Evolutionary conservation across 2,329 filamentous ascomycete genomes (phyloP), one percentile per base, ranked within the genome.

Genomic region (Colletotrichum euphorbiae): DNA sequence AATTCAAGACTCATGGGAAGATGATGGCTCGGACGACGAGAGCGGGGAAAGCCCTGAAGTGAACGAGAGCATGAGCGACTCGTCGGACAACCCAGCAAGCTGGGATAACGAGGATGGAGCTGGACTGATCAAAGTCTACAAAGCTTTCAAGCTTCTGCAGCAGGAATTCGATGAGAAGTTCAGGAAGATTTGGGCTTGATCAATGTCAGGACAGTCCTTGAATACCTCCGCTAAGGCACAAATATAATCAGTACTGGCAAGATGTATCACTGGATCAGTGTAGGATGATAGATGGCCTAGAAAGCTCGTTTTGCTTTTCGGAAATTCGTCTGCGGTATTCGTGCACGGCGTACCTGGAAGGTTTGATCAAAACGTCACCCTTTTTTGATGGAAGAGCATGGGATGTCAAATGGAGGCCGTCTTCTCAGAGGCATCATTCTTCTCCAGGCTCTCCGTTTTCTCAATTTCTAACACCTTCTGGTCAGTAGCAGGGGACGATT

Each of bases 131-230:
- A 84, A 85, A 70, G 88, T 92, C 24, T 78, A 90, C 13, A 83
- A 81, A 72, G 87, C 88, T 1, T 91, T 91, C 73, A 81, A 80
- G 69, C 77, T 82, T 72, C 74, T 92, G 70, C 85, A 85, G 73
- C 79, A 80, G 31, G 86, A 88, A 64, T 92, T 91, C 75, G 85
- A 90, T 70, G 81, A 82, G 50, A 92, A 90, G 79, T 91, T 92
- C 77, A 82, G 75, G 74, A 84, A 84, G 72, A 84, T 86, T 73
- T 89, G 87, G 86, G 85, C 88, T 75, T 90, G 77, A 75, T 36
- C 15, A 31, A 6, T 2, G 28, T 19, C 15, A 6, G 8, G 8
- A 36, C 3, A 4, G 46, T 9, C 13, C 3, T 31, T 6, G 38
- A 45, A 19, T 11, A 1, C 8, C 11, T 38, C 13, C 11, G 9